phyloP scores from a whole-genome alignment of 164 flowering plant species.

The Sextonia rubra region DNA sequence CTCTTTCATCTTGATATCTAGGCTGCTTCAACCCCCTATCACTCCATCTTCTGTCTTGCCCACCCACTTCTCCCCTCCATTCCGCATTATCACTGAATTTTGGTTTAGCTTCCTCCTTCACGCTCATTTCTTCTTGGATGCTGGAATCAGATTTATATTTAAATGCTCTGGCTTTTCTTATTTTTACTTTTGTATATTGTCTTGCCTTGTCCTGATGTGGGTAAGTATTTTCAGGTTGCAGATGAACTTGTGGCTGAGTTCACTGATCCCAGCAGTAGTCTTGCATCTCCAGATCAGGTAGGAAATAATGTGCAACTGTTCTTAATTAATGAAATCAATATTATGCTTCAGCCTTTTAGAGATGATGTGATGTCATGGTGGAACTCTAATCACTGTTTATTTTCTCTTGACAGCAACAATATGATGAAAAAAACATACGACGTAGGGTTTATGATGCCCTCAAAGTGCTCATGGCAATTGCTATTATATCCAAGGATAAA shows the following conservation, averaged over 20 bases:
- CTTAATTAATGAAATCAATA: no score
- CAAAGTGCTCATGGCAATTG: conserved; percentile 39
- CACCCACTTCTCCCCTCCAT: no score
- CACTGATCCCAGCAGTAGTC: conserved; percentile 24
- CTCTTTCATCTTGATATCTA: no score
- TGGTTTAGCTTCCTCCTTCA: no score
- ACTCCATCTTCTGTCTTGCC: no score
- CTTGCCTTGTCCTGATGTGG: no score
- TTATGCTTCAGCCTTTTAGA: background rate
- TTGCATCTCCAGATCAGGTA: conserved; percentile 33
- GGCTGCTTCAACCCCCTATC: no score
- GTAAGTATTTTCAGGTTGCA: conserved; percentile 28
- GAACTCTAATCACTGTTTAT: background rate
- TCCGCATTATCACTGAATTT: no score
- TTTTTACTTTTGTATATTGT: no score
- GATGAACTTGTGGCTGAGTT: conserved; percentile 39
- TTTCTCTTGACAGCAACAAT: conserved; percentile 51
- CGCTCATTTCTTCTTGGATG: no score
- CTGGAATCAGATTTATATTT: no score
- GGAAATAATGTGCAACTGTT: background rate
- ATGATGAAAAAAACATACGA: conserved; percentile 47
- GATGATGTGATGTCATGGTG: background rate
- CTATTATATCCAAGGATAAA: conserved; percentile 30
- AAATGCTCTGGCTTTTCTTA: no score
- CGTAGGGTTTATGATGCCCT: conserved; percentile 41